Evolutionary conservation across 352 stramenopile genomes (phyloP).

Genomic region (Phytophthora brassicae): DNA sequence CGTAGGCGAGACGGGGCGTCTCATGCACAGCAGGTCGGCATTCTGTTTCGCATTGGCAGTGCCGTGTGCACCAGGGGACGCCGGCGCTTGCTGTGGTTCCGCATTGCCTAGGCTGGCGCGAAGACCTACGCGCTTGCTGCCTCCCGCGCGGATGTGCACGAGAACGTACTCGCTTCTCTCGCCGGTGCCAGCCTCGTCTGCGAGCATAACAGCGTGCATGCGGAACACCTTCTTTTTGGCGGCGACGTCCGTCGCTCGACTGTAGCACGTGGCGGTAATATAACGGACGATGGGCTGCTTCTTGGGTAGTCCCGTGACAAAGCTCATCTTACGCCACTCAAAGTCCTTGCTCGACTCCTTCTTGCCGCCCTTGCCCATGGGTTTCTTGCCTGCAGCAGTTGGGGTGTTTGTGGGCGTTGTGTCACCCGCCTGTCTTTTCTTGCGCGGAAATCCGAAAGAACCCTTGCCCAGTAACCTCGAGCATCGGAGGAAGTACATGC

Average conservation of each 20-base stretch:
- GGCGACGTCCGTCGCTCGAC: conserved; percentile 48
- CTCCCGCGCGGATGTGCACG: conserved; percentile 72
- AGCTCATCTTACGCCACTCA: conserved; percentile 84
- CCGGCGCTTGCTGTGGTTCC: conserved; percentile 20
- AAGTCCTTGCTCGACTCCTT: conserved; percentile 71
- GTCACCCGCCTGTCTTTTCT: conserved; percentile 40
- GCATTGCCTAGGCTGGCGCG: conserved; percentile 35
- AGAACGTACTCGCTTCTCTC: conserved; percentile 65
- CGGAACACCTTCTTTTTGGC: conserved; percentile 79
- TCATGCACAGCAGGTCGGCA: conserved; percentile 21
- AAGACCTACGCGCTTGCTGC: conserved; percentile 68
- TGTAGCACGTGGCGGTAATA: conserved; percentile 80
- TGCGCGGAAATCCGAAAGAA: conserved; percentile 72
- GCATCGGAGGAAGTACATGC: conserved; percentile 81
- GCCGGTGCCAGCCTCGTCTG: conserved; percentile 40
- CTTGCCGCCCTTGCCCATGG: conserved; percentile 24
- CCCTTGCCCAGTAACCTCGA: conserved; percentile 56
- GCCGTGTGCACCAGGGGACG: conserved; percentile 19
- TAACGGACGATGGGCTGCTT: conserved; percentile 73
- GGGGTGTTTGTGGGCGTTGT: conserved; percentile 11
- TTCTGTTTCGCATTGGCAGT: conserved; percentile 12
- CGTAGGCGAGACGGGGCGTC: conserved; percentile 42
- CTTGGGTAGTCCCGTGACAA: conserved; percentile 76
- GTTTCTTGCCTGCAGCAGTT: conserved; percentile 26
- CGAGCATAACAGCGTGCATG: conserved; percentile 82